Percentiles rank a stretch among this genome's conserved stretches.
phyloP scores from a whole-genome alignment of 352 stramenopile genomes.

The Phytophthora foliorum region DNA sequence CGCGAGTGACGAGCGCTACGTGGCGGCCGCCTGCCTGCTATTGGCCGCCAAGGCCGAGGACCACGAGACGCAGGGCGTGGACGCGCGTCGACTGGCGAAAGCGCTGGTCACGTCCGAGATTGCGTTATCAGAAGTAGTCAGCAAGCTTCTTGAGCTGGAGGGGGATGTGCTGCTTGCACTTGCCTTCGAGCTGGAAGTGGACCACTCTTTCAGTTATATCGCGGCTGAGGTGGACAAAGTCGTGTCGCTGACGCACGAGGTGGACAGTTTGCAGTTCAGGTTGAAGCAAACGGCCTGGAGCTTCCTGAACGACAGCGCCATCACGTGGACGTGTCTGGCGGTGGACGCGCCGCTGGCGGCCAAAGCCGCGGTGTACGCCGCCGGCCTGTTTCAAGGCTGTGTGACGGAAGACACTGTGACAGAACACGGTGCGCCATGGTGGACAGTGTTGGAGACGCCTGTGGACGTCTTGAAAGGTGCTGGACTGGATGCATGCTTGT shows the following conservation, averaged over 20 bases:
- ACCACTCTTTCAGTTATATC: constrained; percentile 56
- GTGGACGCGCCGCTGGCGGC: constrained; percentile 47
- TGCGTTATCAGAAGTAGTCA: constrained; percentile 12
- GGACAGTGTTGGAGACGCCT: constrained; percentile 41
- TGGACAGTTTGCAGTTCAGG: constrained; percentile 21
- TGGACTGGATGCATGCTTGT: constrained; percentile 11
- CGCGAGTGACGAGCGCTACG: constrained; percentile 38
- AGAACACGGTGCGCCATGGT: constrained; percentile 35
- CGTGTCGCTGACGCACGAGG: constrained; percentile 20
- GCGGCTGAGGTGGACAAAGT: constrained; percentile 54
- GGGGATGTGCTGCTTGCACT: constrained; percentile 55
- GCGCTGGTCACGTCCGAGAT: constrained; percentile 11
- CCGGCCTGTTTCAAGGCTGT: constrained; percentile 45
- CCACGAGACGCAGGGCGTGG: constrained; percentile 36
- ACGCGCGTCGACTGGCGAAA: constrained; percentile 39
- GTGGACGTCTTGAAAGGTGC: constrained; percentile 45
- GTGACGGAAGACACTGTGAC: constrained; percentile 32
- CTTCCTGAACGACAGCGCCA: constrained; percentile 65
- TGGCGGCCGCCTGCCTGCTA: constrained; percentile 53
- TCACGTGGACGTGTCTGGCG: constrained; percentile 58
- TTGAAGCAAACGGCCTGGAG: constrained; percentile 58
- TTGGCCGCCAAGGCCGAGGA: constrained; percentile 63
- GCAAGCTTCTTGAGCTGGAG: constrained; percentile 41
- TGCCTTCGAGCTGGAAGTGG: constrained; percentile 54
- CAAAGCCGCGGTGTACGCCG: constrained; percentile 54